These are phyloP conservation scores for Fusarium sp. DNA, from an alignment of 2,329 filamentous ascomycete genomes.

Conservation along the genomic window DNA sequence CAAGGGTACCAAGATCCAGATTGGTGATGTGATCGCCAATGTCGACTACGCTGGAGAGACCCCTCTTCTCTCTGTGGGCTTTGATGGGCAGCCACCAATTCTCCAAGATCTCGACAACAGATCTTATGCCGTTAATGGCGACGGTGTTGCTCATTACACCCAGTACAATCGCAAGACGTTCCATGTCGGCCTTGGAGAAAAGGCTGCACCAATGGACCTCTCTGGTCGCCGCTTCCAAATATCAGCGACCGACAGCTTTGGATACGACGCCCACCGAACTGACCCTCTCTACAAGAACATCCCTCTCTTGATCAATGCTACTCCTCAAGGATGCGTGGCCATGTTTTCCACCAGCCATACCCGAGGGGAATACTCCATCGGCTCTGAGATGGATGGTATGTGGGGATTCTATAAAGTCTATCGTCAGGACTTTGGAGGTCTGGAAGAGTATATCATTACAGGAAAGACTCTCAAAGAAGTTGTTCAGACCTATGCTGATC, in stretches of 20 bases:
- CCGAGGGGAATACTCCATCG: conserved; percentile 70
- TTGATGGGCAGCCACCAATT: conserved; percentile 59
- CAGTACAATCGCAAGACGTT: conserved; percentile 68
- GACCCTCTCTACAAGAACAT: conserved; percentile 81
- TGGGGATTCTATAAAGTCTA: conserved; percentile 80
- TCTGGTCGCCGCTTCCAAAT: conserved; percentile 71
- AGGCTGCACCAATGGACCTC: conserved; percentile 76
- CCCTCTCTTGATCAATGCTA: conserved; percentile 74
- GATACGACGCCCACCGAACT: conserved; percentile 74
- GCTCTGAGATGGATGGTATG: conserved; percentile 77
- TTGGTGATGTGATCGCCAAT: conserved; percentile 59
- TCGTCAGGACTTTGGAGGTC: conserved; percentile 74
- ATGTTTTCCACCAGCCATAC: conserved; percentile 73
- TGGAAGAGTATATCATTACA: conserved; percentile 75
- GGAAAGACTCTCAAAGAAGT: conserved; percentile 72
- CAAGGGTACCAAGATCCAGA: conserved; percentile 53
- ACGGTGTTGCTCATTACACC: conserved; percentile 71
- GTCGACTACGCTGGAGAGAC: conserved; percentile 64
- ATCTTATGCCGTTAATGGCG: conserved; percentile 69
- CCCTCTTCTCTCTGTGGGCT: conserved; percentile 64
- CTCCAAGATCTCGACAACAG: conserved; percentile 70
- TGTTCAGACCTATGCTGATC: conserved; percentile 69
- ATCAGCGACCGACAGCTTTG: conserved; percentile 75
- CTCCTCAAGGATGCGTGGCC: conserved; percentile 68
- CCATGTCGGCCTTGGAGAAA: conserved; percentile 76